Conservation (phyloP, 495 filamentous ascomycete genomes). For the Podospora sp. region DNA sequence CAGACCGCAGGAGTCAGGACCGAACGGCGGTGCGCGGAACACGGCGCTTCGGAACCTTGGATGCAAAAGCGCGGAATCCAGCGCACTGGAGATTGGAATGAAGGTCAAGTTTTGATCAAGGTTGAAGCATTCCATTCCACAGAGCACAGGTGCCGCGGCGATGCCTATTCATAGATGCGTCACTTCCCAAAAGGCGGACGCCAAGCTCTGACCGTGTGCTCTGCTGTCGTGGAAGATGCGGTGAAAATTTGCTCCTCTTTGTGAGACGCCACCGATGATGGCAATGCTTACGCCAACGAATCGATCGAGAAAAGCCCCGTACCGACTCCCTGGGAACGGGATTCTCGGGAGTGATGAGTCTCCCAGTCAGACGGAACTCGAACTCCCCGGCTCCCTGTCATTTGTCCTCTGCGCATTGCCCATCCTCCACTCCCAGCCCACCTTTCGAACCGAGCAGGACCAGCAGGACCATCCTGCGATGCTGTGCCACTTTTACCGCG, state of each 20-base stretch:
- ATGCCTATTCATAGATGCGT: no score
- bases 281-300: not conserved
- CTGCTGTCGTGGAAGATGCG: not conserved
- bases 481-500: not conserved
- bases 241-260: not conserved
- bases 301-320: conserved; percentile 2
- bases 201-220: not conserved
- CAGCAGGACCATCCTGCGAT: not conserved
- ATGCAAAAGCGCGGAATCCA: no score
- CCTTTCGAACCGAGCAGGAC: not conserved
- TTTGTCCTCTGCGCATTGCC: not conserved
- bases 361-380: conserved; percentile 23
- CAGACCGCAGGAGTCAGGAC: not conserved
- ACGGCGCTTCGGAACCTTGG: not conserved
- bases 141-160: no score
- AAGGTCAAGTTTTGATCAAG: no score
- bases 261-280: not conserved
- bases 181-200: no score
- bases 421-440: not conserved
- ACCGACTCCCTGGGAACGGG: not conserved
- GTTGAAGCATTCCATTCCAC: no score
- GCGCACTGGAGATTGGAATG: no score
- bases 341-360: not conserved
- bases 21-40: not conserved
- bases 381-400: conserved; percentile 16